Percentiles rank a stretch among this genome's conserved stretches.
Conservation (phyloP, 164 flowering plant species). For the Aristolochia californica region DNA sequence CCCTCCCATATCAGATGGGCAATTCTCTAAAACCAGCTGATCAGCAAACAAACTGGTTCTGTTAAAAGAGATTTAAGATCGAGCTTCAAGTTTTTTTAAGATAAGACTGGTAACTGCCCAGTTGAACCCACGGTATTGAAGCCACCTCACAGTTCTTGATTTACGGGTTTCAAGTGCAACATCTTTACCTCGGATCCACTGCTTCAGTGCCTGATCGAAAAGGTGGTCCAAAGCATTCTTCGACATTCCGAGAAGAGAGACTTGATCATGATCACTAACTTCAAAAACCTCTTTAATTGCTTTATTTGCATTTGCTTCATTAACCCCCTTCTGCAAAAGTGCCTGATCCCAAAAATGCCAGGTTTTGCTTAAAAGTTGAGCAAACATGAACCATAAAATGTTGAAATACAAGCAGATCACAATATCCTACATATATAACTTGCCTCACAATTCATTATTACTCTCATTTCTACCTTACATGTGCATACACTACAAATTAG, state of each 20-base stretch:
- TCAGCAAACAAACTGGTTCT: no score
- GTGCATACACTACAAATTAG: background rate
- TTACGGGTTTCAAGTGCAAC: conserved; percentile 52
- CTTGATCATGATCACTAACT: conserved; percentile 29
- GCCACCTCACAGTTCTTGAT: conserved; percentile 69
- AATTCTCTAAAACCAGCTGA: no score
- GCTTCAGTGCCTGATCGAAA: conserved; percentile 59
- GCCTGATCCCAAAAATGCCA: conserved; percentile 31
- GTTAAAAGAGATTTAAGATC: conserved; percentile 22
- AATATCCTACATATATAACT: background rate
- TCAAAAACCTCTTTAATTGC: conserved; percentile 59
- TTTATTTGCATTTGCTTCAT: conserved; percentile 35
- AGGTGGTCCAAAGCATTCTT: conserved; percentile 47
- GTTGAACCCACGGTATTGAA: conserved; percentile 78
- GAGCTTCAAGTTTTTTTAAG: conserved; percentile 53
- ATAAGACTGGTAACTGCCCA: conserved; percentile 51
- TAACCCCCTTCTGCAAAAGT: conserved; percentile 55
- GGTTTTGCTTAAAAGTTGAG: background rate
- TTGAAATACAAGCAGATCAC: no score
- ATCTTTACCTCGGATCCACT: conserved; percentile 53
- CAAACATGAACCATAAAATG: no score
- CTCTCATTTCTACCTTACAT: background rate
- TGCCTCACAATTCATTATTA: background rate
- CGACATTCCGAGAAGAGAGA: conserved; percentile 39
- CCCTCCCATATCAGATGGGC: background rate